These are phyloP conservation scores for Claviceps sp. DNA, from an alignment of 2,329 filamentous ascomycete genomes.

Conservation along the genomic window DNA sequence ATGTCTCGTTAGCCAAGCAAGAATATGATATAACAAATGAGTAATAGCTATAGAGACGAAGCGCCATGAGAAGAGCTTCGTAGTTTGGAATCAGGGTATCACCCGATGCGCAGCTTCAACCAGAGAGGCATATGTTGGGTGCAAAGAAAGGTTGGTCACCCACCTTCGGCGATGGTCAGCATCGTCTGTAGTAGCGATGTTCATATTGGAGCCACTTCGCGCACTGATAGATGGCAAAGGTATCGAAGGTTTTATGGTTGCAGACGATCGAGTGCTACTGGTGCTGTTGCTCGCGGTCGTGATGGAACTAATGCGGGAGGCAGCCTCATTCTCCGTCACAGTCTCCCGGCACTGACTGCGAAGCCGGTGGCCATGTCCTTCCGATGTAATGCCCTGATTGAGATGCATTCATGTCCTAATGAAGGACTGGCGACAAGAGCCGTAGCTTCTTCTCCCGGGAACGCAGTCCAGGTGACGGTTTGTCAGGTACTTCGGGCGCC, in stretches of 20 bases:
- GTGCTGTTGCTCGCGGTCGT: constrained; percentile 37
- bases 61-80: neutral
- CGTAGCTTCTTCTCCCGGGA: neutral
- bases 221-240: constrained; percentile 16
- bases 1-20: constrained; percentile 1
- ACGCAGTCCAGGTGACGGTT: neutral
- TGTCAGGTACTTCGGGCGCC: neutral
- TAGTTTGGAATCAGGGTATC: neutral
- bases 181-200: constrained; percentile 28
- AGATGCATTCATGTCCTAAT: constrained; percentile 20
- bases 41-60: neutral
- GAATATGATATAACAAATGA: neutral
- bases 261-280: constrained; percentile 52
- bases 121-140: neutral
- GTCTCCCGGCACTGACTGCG: constrained; percentile 26
- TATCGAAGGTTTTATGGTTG: constrained; percentile 43
- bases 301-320: constrained; percentile 40
- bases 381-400: constrained; percentile 9
- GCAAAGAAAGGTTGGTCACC: constrained; percentile 10
- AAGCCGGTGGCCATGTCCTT: constrained; percentile 19
- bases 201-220: constrained; percentile 14
- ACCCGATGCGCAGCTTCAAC: neutral
- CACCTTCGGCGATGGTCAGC: constrained; percentile 25
- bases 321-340: constrained; percentile 56
- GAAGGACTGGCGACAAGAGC: constrained; percentile 4